phyloP scores from a whole-genome alignment of 208 protist species.

The Leishmania major region DNA sequence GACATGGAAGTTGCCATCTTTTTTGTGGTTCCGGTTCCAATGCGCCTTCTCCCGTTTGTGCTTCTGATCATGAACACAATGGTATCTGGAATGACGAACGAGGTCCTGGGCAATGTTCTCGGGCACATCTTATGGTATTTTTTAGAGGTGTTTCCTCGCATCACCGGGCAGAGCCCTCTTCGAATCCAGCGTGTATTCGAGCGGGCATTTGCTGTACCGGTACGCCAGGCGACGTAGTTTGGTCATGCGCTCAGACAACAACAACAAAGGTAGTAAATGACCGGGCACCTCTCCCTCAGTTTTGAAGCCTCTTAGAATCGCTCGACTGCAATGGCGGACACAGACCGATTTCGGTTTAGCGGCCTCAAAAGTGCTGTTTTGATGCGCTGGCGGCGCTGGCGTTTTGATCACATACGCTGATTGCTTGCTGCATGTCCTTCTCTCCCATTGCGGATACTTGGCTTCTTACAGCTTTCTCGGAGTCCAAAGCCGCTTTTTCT shows the following conservation, averaged over 20 bases:
- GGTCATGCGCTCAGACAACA: not conserved
- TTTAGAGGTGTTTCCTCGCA: constrained; percentile 86
- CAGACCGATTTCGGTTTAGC: not conserved
- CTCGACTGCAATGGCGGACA: no score
- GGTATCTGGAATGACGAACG: constrained; percentile 30
- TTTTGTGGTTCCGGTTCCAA: constrained; percentile 50
- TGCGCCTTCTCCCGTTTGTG: constrained; percentile 61
- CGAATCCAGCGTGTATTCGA: constrained; percentile 50
- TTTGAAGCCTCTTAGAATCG: not conserved
- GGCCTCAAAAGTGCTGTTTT: not conserved
- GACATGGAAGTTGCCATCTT: constrained; percentile 63
- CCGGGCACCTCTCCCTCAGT: not conserved
- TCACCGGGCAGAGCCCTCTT: constrained; percentile 68
- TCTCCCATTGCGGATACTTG: not conserved
- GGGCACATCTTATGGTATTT: constrained; percentile 85
- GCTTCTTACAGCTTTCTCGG: not conserved
- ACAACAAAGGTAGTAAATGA: constrained; percentile 1
- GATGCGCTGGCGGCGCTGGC: not conserved
- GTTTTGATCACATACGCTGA: not conserved
- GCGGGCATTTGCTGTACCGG: constrained; percentile 15
- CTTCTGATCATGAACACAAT: constrained; percentile 44
- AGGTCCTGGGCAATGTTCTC: constrained; percentile 56
- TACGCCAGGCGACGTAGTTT: constrained; percentile 4
- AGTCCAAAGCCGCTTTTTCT: not conserved
- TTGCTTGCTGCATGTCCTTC: not conserved